Evolutionary conservation across 176 grass and related monocot species (phyloP), one percentile per base, ranked within the genome.

Genomic region (Rhipidocladum racemiflorum): DNA sequence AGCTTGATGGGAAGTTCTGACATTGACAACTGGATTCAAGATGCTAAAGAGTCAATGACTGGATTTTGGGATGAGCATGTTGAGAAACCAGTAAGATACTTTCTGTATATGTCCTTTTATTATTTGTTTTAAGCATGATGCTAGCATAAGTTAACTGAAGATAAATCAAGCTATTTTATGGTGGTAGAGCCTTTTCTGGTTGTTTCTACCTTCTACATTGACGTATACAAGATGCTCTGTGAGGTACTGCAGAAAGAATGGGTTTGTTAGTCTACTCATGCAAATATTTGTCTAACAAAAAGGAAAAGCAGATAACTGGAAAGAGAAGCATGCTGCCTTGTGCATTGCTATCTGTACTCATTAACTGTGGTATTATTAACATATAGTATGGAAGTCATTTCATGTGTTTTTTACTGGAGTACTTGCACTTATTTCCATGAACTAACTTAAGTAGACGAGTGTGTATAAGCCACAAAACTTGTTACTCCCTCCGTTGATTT

Each of bases 1-100:
- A 91, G 94, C 80, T 97, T 97, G 88, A 94, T 90, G 94, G 94
- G 94, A 80, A 97, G 94, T 80, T 77, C 89, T 77, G 94, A 97
- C 72, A 92, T 97, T 46, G 92, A 97, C 80, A 94, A 94, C 50
- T 97, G 94, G 94, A 85, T 97, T 51, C 83, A 63, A 75, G 94
- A 97, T 85, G 90, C 94, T 10, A 97, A 97, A 59, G 86, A 94
- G 56, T 97, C 94, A 3, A 64, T 92, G 49, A 78, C 65, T 76
- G 77, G 82, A 75, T 97, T 97, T 90, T 88, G 88, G 91, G 79
- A 89, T 74, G 94, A 94, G 50, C 95, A 88, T 89, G 86, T 91
- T 30, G 92, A 94, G 61, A 89, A 83, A 74, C 90, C 95, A 16
- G 92, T 97, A 91, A 82, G 95, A 82, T 81, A 67, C 36, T 71